Evolutionary conservation across 2,329 filamentous ascomycete genomes (phyloP).

Genomic region (Fusarium veterinarium): DNA sequence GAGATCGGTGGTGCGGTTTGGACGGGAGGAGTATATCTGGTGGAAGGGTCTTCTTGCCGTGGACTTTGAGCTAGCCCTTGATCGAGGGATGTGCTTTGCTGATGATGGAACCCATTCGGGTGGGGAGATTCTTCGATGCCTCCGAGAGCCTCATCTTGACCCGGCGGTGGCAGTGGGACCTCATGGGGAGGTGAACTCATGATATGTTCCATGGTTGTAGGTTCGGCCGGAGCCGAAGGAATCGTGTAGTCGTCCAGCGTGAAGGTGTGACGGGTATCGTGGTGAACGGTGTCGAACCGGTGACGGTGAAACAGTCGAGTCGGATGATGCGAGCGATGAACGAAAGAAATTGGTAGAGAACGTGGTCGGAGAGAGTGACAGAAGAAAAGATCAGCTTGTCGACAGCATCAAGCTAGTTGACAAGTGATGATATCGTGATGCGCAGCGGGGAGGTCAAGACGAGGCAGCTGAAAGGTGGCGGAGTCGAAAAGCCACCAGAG

Average conservation of each 20-base stretch:
- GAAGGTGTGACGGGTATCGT: slow-evolving; percentile 33
- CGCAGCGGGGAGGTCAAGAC: slow-evolving; percentile 11
- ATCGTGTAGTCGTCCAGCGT: slow-evolving; percentile 59
- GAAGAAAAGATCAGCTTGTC: slow-evolving; percentile 35
- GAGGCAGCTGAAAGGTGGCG: slow-evolving; percentile 26
- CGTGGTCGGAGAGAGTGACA: slow-evolving; percentile 25
- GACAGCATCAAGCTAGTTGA: slow-evolving; percentile 43
- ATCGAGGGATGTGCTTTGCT: slow-evolving; percentile 63
- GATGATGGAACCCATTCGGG: slow-evolving; percentile 55
- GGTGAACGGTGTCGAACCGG: neutral
- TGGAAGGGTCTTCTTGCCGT: slow-evolving; percentile 55
- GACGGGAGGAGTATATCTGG: slow-evolving; percentile 60
- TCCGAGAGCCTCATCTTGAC: slow-evolving; percentile 62
- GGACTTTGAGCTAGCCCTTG: slow-evolving; percentile 57
- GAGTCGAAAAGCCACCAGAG: slow-evolving; percentile 30
- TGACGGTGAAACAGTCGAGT: neutral
- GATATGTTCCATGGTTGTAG: slow-evolving; percentile 58
- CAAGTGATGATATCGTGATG: slow-evolving; percentile 24
- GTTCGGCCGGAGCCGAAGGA: slow-evolving; percentile 39
- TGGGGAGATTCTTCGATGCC: slow-evolving; percentile 62
- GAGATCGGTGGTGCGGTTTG: slow-evolving; percentile 60
- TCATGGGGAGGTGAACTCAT: slow-evolving; percentile 45
- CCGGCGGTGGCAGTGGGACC: slow-evolving; percentile 44
- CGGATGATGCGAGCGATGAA: slow-evolving; percentile 20
- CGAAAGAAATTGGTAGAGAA: slow-evolving; percentile 40